Evolutionary conservation across 1,139 yeast genomes (phyloP).

Genomic region (Saccharomyces hybrid): DNA sequence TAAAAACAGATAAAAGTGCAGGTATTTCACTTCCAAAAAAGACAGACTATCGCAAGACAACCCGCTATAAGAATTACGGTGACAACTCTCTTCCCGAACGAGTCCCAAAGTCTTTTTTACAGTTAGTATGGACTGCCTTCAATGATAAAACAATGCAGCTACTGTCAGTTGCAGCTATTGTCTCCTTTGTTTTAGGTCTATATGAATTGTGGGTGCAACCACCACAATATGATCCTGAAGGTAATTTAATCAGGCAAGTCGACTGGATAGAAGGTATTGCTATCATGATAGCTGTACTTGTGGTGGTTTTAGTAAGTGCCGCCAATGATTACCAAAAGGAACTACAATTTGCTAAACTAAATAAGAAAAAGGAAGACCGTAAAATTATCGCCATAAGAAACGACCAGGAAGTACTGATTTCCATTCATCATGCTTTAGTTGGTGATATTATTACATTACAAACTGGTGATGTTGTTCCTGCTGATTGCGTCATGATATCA

Average conservation of each 20-base stretch:
- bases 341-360: conserved; percentile 80
- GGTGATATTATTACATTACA: conserved; percentile 80
- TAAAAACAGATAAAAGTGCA: conserved; percentile 36
- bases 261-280: conserved; percentile 99
- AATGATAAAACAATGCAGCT: conserved; percentile 86
- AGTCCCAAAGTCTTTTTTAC: conserved; percentile 56
- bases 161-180: conserved; percentile 75
- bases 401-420: conserved; percentile 59
- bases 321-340: conserved; percentile 95
- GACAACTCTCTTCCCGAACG: conserved; percentile 63
- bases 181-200: conserved; percentile 82
- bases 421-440: conserved; percentile 69
- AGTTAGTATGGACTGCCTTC: conserved; percentile 73
- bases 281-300: conserved; percentile 80
- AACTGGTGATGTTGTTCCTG: conserved; percentile 92
- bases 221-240: conserved; percentile 68
- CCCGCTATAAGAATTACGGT: conserved; percentile 50
- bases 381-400: conserved; percentile 68
- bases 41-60: conserved; percentile 5
- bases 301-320: conserved; percentile 90
- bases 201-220: conserved; percentile 89
- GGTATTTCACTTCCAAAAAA: conserved; percentile 40
- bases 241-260: conserved; percentile 65
- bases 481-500: conserved; percentile 68
- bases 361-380: conserved; percentile 81